Evolutionary conservation across 208 protist genomes (phyloP).

Genomic region (Entamoeba histolytica): DNA sequence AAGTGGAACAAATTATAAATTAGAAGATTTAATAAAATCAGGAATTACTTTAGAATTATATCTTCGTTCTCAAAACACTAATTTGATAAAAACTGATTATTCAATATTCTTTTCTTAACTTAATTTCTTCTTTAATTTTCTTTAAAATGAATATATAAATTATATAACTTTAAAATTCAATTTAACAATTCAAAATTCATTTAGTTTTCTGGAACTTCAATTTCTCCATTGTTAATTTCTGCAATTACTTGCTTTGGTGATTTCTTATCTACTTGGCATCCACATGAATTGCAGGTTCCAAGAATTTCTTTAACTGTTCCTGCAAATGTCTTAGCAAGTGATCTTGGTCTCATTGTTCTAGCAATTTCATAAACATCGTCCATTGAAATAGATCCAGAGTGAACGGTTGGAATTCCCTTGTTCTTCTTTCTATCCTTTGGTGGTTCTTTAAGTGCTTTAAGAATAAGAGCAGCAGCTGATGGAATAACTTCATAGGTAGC

Average conservation of each 20-base stretch:
- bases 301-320: slow-evolving; percentile 28
- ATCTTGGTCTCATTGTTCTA: not conserved
- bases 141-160: no score
- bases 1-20: no score
- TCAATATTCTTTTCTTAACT: no score
- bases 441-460: slow-evolving; percentile 30
- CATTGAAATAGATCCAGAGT: slow-evolving; percentile 19
- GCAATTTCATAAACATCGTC: slow-evolving; percentile 26
- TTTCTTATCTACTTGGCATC: slow-evolving; percentile 24
- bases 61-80: no score
- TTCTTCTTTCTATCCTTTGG: slow-evolving; percentile 13
- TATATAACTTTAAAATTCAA: no score
- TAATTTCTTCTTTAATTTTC: no score
- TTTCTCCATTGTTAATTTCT: not conserved
- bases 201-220: not conserved
- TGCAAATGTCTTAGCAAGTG: slow-evolving; percentile 4
- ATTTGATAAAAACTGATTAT: no score
- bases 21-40: no score
- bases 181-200: not conserved
- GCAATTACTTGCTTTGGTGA: not conserved
- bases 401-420: slow-evolving; percentile 10
- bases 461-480: slow-evolving; percentile 20
- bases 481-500: slow-evolving; percentile 56
- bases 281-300: slow-evolving; percentile 20
- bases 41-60: no score